These are phyloP conservation scores for Fusarium ramigenum DNA, from an alignment of 2,329 filamentous ascomycete genomes.

Conservation along the genomic window DNA sequence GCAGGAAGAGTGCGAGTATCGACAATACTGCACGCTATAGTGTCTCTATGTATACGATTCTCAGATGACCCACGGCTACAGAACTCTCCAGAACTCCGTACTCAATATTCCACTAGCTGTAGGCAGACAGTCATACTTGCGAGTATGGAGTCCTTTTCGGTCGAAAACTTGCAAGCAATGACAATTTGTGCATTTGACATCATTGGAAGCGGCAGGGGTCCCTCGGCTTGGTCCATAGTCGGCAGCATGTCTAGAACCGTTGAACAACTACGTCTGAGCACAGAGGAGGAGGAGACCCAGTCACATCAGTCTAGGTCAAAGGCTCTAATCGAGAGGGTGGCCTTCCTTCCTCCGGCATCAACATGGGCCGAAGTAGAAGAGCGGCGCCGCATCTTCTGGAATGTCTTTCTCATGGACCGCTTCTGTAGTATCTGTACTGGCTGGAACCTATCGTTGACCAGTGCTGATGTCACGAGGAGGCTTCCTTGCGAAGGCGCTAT, in stretches of 20 bases:
- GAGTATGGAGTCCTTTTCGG: constrained; percentile 49
- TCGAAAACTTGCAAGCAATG: constrained; percentile 48
- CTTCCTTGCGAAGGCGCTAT: constrained; percentile 52
- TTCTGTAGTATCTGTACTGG: constrained; percentile 54
- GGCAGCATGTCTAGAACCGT: constrained; percentile 52
- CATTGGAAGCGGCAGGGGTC: constrained; percentile 48
- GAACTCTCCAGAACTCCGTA: constrained; percentile 1
- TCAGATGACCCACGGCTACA: constrained; percentile 42
- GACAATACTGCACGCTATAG: constrained; percentile 51
- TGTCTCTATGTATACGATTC: constrained; percentile 42
- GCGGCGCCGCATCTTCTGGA: constrained; percentile 53
- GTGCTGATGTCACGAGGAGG: constrained; percentile 49
- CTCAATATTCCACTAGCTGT: constrained; percentile 43
- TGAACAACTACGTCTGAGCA: constrained; percentile 50
- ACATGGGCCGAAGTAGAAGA: constrained; percentile 52
- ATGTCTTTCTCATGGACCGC: constrained; percentile 52
- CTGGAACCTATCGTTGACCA: constrained; percentile 45
- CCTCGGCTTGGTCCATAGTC: constrained; percentile 51
- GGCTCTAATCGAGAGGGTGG: constrained; percentile 44
- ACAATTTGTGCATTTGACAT: constrained; percentile 50
- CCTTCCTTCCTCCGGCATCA: constrained; percentile 45
- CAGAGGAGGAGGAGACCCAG: constrained; percentile 46
- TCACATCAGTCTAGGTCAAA: constrained; percentile 26
- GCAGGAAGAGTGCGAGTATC: constrained; percentile 32
- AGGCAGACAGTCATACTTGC: constrained; percentile 45